Percentiles rank a stretch among this genome's conserved stretches.
phyloP scores from a whole-genome alignment of 352 stramenopile species.

The Phytophthora idaei region DNA sequence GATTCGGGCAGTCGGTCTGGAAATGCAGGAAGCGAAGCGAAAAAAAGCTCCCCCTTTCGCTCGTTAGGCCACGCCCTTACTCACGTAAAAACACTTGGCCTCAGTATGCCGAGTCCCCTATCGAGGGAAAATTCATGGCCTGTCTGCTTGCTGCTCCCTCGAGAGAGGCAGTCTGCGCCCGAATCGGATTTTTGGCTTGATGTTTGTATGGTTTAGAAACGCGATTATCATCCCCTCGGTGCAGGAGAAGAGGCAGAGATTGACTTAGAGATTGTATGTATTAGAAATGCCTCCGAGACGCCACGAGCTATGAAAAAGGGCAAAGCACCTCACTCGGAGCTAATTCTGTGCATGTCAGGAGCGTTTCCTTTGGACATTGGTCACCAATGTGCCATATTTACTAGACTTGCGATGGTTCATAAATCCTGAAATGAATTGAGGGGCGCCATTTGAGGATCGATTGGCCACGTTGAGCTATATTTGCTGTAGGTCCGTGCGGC shows the following conservation, averaged over 20 bases:
- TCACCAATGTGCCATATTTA: no score
- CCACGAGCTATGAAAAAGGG: neutral
- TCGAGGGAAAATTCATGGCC: slow-evolving; percentile 23
- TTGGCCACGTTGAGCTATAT: no score
- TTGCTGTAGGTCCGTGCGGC: no score
- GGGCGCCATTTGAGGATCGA: no score
- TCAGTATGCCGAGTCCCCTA: slow-evolving; percentile 18
- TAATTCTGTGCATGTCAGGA: no score
- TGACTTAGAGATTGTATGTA: neutral
- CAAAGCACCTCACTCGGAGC: neutral
- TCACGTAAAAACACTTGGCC: slow-evolving; percentile 16
- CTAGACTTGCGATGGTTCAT: no score
- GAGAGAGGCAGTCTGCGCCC: slow-evolving; percentile 35
- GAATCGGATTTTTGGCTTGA: slow-evolving; percentile 21
- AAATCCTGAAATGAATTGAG: no score
- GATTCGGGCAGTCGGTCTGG: slow-evolving; percentile 33
- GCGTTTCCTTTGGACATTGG: no score
- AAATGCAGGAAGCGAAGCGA: slow-evolving; percentile 35
- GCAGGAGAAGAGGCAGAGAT: neutral
- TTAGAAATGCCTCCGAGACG: slow-evolving; percentile 7
- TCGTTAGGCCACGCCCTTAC: slow-evolving; percentile 24
- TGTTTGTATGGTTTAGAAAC: slow-evolving; percentile 28
- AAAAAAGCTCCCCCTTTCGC: slow-evolving; percentile 36
- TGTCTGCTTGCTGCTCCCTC: slow-evolving; percentile 31
- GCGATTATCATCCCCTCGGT: neutral